Conservation (phyloP, 768 basidiomycete species). For the Tylopilus felleus region DNA sequence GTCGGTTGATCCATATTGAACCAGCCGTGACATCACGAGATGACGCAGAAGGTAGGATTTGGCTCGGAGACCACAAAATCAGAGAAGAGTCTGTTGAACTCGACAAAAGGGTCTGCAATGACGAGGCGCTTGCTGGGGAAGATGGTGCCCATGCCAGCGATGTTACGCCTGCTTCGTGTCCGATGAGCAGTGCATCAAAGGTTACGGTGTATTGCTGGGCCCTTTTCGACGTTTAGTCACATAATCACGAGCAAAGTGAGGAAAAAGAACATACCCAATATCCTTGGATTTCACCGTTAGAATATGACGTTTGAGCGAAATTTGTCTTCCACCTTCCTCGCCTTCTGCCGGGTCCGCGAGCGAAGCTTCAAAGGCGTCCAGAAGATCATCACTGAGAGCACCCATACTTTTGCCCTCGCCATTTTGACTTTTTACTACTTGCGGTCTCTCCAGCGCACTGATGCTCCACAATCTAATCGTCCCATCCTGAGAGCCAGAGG, state of each 20-base stretch:
- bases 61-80: constrained; percentile 89
- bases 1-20: constrained; percentile 85
- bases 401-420: constrained; percentile 19
- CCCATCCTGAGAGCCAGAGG: constrained; percentile 93
- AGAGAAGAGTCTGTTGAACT: constrained; percentile 94
- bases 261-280: constrained; percentile 13
- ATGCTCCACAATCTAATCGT: constrained; percentile 94
- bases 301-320: constrained; percentile 85
- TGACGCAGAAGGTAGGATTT: constrained; percentile 35
- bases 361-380: constrained; percentile 87
- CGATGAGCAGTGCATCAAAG: constrained; percentile 90
- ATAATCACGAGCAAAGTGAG: constrained; percentile 23
- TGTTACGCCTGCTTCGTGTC: constrained; percentile 94
- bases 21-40: constrained; percentile 37
- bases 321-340: constrained; percentile 79
- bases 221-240: constrained; percentile 28
- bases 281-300: constrained; percentile 55
- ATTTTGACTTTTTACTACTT: constrained; percentile 9
- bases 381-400: constrained; percentile 62
- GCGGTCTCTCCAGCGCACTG: constrained; percentile 38
- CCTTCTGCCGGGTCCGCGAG: constrained; percentile 65
- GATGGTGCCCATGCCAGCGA: constrained; percentile 78
- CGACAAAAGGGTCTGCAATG: constrained; percentile 66
- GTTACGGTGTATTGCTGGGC: constrained; percentile 67
- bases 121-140: constrained; percentile 15